Percentiles rank a stretch among this genome's conserved stretches.
phyloP scores from a whole-genome alignment of 352 stramenopile species.

The Pythium dissotocum region DNA sequence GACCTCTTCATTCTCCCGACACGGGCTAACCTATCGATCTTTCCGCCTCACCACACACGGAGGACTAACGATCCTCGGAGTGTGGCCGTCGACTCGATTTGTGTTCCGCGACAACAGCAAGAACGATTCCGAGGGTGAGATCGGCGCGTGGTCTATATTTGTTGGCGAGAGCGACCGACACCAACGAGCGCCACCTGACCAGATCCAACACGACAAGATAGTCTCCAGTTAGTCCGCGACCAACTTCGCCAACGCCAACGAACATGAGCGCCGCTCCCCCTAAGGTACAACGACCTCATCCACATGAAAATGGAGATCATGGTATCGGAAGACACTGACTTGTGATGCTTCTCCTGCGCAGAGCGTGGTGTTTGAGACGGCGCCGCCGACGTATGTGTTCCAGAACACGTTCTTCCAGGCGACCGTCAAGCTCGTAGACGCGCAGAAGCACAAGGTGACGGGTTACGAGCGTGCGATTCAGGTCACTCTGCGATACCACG shows the following conservation, averaged over 20 bases:
- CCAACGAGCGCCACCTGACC: background rate
- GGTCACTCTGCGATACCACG: constrained; percentile 68
- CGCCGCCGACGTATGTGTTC: constrained; percentile 65
- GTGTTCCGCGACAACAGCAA: background rate
- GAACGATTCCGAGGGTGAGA: background rate
- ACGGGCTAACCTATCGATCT: background rate
- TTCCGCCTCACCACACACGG: background rate
- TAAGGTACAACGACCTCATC: constrained; percentile 7
- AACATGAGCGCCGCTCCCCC: constrained; percentile 11
- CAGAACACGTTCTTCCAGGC: constrained; percentile 58
- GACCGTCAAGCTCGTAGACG: constrained; percentile 61
- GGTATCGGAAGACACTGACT: background rate
- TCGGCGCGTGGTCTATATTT: background rate
- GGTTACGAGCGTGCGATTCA: constrained; percentile 46
- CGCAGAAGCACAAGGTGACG: constrained; percentile 54
- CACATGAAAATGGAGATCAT: background rate
- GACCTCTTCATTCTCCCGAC: constrained; percentile 2
- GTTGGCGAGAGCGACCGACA: background rate
- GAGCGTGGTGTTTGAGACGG: constrained; percentile 58
- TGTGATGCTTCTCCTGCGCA: constrained; percentile 14
- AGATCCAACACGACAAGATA: background rate
- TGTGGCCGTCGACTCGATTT: background rate
- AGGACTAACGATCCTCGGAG: background rate
- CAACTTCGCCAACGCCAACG: constrained; percentile 3
- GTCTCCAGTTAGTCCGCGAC: background rate